Conservation (phyloP, 495 filamentous ascomycete genomes). For the Penicillium antarcticum region DNA sequence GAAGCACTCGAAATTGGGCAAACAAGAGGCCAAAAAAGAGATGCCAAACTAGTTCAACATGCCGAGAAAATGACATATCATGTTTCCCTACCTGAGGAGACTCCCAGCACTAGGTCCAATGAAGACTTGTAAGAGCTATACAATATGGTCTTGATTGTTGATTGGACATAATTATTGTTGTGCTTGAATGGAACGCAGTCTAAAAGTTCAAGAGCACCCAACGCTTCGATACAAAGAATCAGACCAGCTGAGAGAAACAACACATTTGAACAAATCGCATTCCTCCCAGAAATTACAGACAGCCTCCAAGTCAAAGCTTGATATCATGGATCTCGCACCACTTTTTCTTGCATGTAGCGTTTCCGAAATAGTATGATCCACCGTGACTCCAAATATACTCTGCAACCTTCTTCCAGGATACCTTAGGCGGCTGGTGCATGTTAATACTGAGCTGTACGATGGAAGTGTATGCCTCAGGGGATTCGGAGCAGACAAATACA, state of each 20-base stretch:
- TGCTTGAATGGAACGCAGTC: not conserved
- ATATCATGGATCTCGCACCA: conserved; percentile 46
- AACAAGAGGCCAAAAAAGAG: no score
- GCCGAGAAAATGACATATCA: no score
- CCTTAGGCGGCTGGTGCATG: conserved; percentile 37
- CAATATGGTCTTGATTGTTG: not conserved
- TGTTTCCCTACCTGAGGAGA: no score
- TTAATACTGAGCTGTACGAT: not conserved
- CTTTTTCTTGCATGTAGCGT: conserved; percentile 85
- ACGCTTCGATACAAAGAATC: not conserved
- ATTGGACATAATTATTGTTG: no score
- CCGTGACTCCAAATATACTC: conserved; percentile 68
- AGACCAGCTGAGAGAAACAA: not conserved
- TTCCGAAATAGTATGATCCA: conserved; percentile 80
- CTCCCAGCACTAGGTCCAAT: no score
- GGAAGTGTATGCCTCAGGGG: not conserved
- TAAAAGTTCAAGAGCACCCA: not conserved
- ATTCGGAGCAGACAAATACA: conserved; percentile 32
- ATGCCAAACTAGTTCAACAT: no score
- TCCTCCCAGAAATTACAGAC: not conserved
- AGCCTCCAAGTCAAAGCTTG: conserved; percentile 1
- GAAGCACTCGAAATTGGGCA: no score
- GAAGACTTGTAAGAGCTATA: no score
- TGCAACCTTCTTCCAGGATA: conserved; percentile 81
- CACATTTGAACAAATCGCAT: not conserved